Evolutionary conservation across 176 grass and related monocot genomes (phyloP).

Genomic region (Phragmites australis): DNA sequence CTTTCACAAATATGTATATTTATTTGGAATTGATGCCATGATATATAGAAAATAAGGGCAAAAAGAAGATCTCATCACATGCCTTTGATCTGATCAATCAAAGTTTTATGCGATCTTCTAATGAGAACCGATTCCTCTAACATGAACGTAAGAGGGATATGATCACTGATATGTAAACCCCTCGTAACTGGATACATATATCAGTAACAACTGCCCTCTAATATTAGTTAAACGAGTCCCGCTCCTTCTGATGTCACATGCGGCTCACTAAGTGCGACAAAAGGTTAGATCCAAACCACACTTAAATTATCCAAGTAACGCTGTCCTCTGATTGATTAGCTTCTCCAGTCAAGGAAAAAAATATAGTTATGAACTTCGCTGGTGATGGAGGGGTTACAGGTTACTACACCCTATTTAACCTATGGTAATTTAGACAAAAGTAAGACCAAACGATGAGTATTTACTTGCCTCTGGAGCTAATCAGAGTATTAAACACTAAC

Average conservation of each 20-base stretch:
- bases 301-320: conserved; percentile 5
- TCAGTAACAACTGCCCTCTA: no score
- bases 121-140: no score
- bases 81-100: conserved; percentile 38
- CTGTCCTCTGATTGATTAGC: background rate
- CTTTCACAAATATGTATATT: background rate
- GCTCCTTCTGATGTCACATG: conserved; percentile 43
- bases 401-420: background rate
- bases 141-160: no score
- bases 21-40: background rate
- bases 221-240: no score
- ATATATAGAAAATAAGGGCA: background rate
- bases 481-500: background rate
- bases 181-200: no score
- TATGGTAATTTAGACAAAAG: background rate
- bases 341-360: background rate
- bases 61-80: conserved; percentile 9
- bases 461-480: background rate
- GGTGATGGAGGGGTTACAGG: background rate
- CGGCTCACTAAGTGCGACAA: conserved; percentile 13
- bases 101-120: conserved; percentile 32
- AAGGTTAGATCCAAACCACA: conserved; percentile 17
- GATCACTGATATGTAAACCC: no score
- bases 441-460: background rate
- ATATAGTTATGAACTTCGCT: background rate